phyloP scores from a whole-genome alignment of 2,329 filamentous ascomycete species.

The Fusarium brevicatenulatum region DNA sequence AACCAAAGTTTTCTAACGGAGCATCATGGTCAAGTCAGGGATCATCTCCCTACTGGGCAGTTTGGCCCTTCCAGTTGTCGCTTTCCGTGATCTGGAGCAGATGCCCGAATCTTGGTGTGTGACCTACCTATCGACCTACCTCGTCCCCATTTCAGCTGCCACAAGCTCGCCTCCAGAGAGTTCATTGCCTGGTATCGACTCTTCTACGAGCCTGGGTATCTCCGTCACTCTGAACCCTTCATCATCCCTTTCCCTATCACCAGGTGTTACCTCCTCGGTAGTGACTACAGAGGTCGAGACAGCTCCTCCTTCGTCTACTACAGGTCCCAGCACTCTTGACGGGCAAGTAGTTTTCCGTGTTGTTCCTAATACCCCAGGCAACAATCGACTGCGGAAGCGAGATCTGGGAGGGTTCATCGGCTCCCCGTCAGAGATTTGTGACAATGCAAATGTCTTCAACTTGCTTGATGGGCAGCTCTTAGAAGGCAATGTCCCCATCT shows the following conservation, averaged over 20 bases:
- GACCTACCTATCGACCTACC: background rate
- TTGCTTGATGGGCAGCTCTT: background rate
- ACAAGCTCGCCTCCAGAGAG: background rate
- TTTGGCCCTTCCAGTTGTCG: background rate
- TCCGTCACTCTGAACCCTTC: background rate
- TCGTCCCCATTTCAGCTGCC: background rate
- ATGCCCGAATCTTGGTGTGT: background rate
- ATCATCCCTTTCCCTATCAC: background rate
- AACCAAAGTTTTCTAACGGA: background rate
- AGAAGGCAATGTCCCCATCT: background rate
- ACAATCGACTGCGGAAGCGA: background rate
- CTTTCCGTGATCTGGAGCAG: background rate
- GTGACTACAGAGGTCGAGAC: background rate
- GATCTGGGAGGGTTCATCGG: background rate
- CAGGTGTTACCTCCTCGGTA: background rate
- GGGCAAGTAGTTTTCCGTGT: background rate
- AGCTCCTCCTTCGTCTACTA: background rate
- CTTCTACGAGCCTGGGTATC: background rate
- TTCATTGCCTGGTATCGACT: background rate
- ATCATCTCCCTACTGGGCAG: background rate
- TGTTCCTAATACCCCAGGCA: background rate
- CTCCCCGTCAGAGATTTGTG: background rate
- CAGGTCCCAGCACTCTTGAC: background rate
- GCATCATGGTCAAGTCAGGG: background rate
- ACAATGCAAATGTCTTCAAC: background rate